A percentile compares a stretch with the other conserved stretches of the same genome.
Evolutionary conservation across 2,329 filamentous ascomycete genomes (phyloP).

Genomic region (Ramichloridium luteum): DNA sequence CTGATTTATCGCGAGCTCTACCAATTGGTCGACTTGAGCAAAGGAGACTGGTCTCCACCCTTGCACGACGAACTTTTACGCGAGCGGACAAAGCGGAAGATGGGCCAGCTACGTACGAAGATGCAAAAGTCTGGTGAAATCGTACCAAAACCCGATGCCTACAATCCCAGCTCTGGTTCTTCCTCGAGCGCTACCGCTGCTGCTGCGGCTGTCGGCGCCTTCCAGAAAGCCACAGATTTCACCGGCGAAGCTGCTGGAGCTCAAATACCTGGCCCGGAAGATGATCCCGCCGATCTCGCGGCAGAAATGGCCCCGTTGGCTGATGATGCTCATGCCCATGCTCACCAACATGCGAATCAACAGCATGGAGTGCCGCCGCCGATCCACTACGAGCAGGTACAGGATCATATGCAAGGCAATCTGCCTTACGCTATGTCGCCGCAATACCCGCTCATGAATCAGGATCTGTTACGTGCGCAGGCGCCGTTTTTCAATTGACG

Average conservation of each 20-base stretch:
- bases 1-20: conserved; percentile 26
- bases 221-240: conserved; percentile 23
- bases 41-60: conserved; percentile 24
- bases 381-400: not conserved
- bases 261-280: not conserved
- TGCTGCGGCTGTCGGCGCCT: conserved; percentile 19
- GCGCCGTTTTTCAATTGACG: not conserved
- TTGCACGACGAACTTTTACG: conserved; percentile 26
- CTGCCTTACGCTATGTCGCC: not conserved
- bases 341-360: not conserved
- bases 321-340: not conserved
- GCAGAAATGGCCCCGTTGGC: not conserved
- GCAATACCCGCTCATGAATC: not conserved
- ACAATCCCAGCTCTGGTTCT: conserved; percentile 22
- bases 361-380: not conserved
- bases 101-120: conserved; percentile 26
- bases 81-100: conserved; percentile 27
- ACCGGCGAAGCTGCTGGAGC: conserved; percentile 21
- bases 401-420: not conserved
- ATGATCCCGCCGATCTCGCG: not conserved
- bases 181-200: conserved; percentile 24
- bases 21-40: conserved; percentile 23
- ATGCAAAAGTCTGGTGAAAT: conserved; percentile 30
- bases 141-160: conserved; percentile 21
- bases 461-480: not conserved